These are phyloP conservation scores for Suhomyces sp. DNA, from an alignment of 805 yeast genomes.

Conservation along the genomic window DNA sequence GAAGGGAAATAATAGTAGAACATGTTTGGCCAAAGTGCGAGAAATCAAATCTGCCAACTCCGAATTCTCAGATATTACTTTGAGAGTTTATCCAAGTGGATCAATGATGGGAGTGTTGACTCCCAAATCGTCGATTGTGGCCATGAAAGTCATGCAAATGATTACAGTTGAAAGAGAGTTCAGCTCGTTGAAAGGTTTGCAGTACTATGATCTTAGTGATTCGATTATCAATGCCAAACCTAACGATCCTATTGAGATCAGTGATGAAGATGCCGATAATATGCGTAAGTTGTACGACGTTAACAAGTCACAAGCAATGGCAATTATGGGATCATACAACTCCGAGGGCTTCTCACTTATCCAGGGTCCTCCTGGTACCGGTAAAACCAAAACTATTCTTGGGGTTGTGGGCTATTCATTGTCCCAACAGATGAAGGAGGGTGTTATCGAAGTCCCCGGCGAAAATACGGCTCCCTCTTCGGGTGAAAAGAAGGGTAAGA, in stretches of 20 bases:
- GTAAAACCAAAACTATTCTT: conserved; percentile 94
- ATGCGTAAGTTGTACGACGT: conserved; percentile 55
- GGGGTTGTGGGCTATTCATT: conserved; percentile 83
- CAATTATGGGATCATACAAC: conserved; percentile 70
- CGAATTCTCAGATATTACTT: conserved; percentile 70
- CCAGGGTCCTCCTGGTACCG: conserved; percentile 97
- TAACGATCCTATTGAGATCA: conserved; percentile 33
- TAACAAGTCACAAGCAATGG: conserved; percentile 87
- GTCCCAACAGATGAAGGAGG: conserved; percentile 28
- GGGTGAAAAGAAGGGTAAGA: conserved; percentile 37
- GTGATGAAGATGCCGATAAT: conserved; percentile 35
- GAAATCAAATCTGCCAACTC: conserved; percentile 64
- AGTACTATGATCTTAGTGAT: conserved; percentile 72
- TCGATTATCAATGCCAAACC: conserved; percentile 69
- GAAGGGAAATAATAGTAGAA: conserved; percentile 30
- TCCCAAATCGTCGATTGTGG: conserved; percentile 62
- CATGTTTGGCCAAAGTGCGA: conserved; percentile 78
- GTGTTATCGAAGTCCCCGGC: conserved; percentile 18
- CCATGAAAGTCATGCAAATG: conserved; percentile 79
- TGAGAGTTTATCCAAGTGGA: conserved; percentile 60
- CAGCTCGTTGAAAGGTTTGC: conserved; percentile 76
- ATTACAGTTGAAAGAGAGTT: conserved; percentile 91
- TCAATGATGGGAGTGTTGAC: conserved; percentile 53
- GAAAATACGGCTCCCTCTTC: conserved; percentile 14
- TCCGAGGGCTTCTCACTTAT: conserved; percentile 80